Conservation (phyloP, 371 early-diverging fungal genomes). For the Chytridium lagenaria region DNA sequence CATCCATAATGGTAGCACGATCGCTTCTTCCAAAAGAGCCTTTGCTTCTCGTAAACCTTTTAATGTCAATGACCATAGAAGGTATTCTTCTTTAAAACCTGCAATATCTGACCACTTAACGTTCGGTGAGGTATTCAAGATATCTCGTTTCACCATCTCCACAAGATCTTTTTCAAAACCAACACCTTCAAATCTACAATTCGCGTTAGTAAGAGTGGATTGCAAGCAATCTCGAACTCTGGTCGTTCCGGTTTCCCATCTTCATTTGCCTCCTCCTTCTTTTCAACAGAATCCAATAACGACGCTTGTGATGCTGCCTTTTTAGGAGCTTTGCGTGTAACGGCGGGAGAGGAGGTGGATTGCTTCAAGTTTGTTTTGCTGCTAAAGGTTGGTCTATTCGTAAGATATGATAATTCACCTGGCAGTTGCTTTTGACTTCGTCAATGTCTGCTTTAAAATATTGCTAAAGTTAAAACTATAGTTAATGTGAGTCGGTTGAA, state of each 20-base stretch:
- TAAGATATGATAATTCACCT: not conserved
- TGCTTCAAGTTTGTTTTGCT: slow-evolving; percentile 12
- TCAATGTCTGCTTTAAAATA: not conserved
- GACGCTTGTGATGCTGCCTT: slow-evolving; percentile 35
- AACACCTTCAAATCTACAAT: slow-evolving; percentile 54
- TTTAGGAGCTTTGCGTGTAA: not conserved
- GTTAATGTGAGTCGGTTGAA: not conserved
- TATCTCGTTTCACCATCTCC: slow-evolving; percentile 62
- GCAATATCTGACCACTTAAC: slow-evolving; percentile 63
- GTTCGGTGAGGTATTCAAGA: slow-evolving; percentile 56
- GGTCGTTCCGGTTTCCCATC: slow-evolving; percentile 14
- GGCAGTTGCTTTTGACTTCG: slow-evolving; percentile 6
- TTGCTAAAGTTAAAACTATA: not conserved
- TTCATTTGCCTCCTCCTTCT: slow-evolving; percentile 23
- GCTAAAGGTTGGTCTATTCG: not conserved
- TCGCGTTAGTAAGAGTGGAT: slow-evolving; percentile 13
- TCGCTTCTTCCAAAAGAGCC: slow-evolving; percentile 61
- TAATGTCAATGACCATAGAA: not conserved
- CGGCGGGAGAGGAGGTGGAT: slow-evolving; percentile 7
- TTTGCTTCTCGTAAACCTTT: slow-evolving; percentile 60
- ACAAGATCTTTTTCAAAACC: slow-evolving; percentile 66
- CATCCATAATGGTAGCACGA: slow-evolving; percentile 67
- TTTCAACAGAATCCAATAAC: slow-evolving; percentile 33
- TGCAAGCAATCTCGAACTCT: slow-evolving; percentile 24
- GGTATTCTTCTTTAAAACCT: slow-evolving; percentile 27